These are phyloP conservation scores for Trichoderma cornu-damae DNA, from an alignment of 2,329 filamentous ascomycete genomes.

Conservation along the genomic window DNA sequence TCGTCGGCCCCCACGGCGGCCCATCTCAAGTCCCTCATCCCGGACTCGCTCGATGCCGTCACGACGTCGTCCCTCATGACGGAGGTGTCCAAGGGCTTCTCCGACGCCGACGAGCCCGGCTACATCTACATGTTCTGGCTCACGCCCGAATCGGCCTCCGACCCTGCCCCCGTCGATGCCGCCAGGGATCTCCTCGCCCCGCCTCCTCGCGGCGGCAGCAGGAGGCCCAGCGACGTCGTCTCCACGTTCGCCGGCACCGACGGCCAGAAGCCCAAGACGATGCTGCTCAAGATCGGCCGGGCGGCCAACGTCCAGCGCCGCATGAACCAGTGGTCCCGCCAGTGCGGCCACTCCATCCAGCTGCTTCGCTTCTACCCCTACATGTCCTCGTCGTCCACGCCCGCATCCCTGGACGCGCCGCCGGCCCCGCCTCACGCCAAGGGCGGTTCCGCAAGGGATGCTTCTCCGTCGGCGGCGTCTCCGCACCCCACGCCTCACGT, in stretches of 20 bases:
- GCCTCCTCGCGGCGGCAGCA: conserved; percentile 32
- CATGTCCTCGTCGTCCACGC: conserved; percentile 42
- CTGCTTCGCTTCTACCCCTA: conserved; percentile 92
- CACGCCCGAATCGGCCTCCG: conserved; percentile 56
- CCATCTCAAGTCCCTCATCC: conserved; percentile 54
- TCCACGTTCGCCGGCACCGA: conserved; percentile 41
- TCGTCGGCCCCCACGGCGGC: conserved; percentile 32
- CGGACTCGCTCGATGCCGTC: conserved; percentile 58
- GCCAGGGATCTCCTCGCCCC: conserved; percentile 56
- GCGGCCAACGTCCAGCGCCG: conserved; percentile 81
- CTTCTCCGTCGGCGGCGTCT: conserved; percentile 35
- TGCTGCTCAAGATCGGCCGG: conserved; percentile 62
- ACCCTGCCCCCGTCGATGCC: conserved; percentile 53
- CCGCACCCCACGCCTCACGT: conserved; percentile 75
- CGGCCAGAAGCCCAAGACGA: conserved; percentile 48
- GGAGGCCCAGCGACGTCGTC: conserved; percentile 52
- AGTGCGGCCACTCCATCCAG: conserved; percentile 85
- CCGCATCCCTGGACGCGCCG: conserved; percentile 28
- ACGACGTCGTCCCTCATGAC: conserved; percentile 65
- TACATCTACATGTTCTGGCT: conserved; percentile 99
- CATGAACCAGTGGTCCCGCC: conserved; percentile 86
- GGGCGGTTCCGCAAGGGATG: not conserved
- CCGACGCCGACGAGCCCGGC: conserved; percentile 69
- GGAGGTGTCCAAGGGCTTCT: conserved; percentile 66
- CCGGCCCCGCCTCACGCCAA: not conserved